Evolutionary conservation across 495 filamentous ascomycete genomes (phyloP), one percentile per base, ranked within the genome.

Genomic region (Tuber microsphaerosporum): DNA sequence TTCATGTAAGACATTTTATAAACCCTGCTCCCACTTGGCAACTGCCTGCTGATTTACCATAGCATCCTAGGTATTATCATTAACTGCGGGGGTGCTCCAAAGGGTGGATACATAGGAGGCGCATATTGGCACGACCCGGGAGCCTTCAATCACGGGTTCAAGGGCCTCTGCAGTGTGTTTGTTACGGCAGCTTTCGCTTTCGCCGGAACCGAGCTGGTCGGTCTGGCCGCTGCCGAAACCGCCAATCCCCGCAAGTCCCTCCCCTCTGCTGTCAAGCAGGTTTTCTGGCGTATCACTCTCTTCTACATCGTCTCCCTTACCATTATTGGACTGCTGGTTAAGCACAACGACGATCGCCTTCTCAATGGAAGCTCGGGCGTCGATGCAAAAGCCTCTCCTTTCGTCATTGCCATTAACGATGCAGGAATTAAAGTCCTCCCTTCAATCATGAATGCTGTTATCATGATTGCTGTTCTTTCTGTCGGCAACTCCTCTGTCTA

Each of bases 181-280:
- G 94, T 97, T 77, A 95, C 92, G 34, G 93, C 94, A 2, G 93
- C 94, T 44, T 97, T 97, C 81, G 90, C 94, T 74, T 98, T 97
- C 79, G 89, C 93, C 7, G 94, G 94, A 68, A 97, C 94, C 17
- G 94, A 98, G 82, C 85, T 97, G n/a, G 94, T 97, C 72, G 94
- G 93, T 73, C 88, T 97, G 46, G 93, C 93, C 42, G 93, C 93
- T 56, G 93, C 93, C 56, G 93, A 97, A 82, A 93, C 93, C 2
- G 89, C 88, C 7, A 96, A 96, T 82, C 93, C 93, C 16, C 89
- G 93, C 76, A 96, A 94, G 81, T 91, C 91, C 20, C 88, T 97
- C 9, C 93, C 93, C 0, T 92, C 90, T 0, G 93, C 93, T 68
- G 89, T 94, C 81, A 96, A 96, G 83, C 93, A 97, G 84, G 93